Evolutionary conservation across 1,139 yeast species (phyloP), one percentile per base, ranked within the genome.

Genomic region (Kodamaea plutei): DNA sequence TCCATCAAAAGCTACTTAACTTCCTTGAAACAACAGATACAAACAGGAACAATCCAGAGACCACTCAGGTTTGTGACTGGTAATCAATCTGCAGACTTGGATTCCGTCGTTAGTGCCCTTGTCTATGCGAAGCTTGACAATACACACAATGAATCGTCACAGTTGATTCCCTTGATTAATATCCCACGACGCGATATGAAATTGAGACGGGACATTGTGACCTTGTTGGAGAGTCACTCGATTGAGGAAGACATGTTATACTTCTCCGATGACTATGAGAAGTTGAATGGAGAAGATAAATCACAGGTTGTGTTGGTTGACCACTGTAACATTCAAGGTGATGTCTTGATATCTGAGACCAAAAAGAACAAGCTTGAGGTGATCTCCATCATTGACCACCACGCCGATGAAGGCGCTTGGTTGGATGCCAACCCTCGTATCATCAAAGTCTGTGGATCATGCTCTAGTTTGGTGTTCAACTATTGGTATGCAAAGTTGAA

Each of bases 71-170:
- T 85, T 25, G 94, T 84, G 1, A 68, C 87, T 0, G 96, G 97
- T 1, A 89, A 89, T 50, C 94, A 87, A 50, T 76, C 94, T 1
- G 74, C 76, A 15, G 96, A 89, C 55, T 62, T 89, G 59, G 98
- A 89, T 54, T 88, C 96, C 1, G 83, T 88, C 23, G 72, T 84
- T 1, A 70, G 82, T 38, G 82, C 96, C 1, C 61, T 91, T 5
- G 50, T 84, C 2, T 83, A 76, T 46, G 79, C 95, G 0, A 84
- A 76, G 49, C 67, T 80, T 37, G 50, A 59, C 35, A 53, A 65
- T 38, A 34, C 54, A 12, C 45, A 44, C 16, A 44, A 49, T 29
- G 44, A 41, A 28, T 34, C 47, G 15, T 41, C 45, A 11, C 36
- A 44, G 25, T 37, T 69, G 15, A 52, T 82, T 11, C 97, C 98